A percentile compares a stretch with the other conserved stretches of the same genome.
Conservation (phyloP, 805 yeast genomes). For the Candida coleopterorum region DNA sequence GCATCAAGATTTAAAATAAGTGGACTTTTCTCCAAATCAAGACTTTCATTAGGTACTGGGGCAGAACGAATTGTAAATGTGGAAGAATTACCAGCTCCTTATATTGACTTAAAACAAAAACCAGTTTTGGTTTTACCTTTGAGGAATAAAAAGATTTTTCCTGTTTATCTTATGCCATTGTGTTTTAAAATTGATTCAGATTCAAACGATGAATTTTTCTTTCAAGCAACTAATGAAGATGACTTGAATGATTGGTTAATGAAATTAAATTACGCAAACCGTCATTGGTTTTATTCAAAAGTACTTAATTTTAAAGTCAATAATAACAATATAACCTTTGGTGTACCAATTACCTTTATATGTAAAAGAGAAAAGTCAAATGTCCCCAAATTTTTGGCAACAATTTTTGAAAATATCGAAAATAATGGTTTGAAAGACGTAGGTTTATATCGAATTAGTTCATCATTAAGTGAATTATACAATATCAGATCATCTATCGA, state of each 20-base stretch:
- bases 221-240: slow-evolving; percentile 59
- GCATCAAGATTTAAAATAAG: slow-evolving; percentile 47
- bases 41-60: slow-evolving; percentile 39
- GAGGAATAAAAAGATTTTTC: slow-evolving; percentile 43
- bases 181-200: slow-evolving; percentile 47
- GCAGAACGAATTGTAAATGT: slow-evolving; percentile 47
- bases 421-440: slow-evolving; percentile 84
- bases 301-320: slow-evolving; percentile 21
- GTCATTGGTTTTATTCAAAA: slow-evolving; percentile 54
- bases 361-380: slow-evolving; percentile 64
- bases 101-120: slow-evolving; percentile 42
- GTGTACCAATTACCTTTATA: slow-evolving; percentile 74
- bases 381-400: slow-evolving; percentile 63
- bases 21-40: slow-evolving; percentile 50
- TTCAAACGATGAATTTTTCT: slow-evolving; percentile 48
- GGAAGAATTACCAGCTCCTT: slow-evolving; percentile 55
- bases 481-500: slow-evolving; percentile 43
- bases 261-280: slow-evolving; percentile 41
- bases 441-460: slow-evolving; percentile 76
- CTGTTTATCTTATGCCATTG: slow-evolving; percentile 46
- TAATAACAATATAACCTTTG: slow-evolving; percentile 52
- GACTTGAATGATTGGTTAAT: slow-evolving; percentile 76
- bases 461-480: slow-evolving; percentile 44
- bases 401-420: slow-evolving; percentile 72
- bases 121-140: slow-evolving; percentile 47